Base-by-base conservation (phyloP, 768 basidiomycete species). In the Podaxis carcinomalis region DNA sequence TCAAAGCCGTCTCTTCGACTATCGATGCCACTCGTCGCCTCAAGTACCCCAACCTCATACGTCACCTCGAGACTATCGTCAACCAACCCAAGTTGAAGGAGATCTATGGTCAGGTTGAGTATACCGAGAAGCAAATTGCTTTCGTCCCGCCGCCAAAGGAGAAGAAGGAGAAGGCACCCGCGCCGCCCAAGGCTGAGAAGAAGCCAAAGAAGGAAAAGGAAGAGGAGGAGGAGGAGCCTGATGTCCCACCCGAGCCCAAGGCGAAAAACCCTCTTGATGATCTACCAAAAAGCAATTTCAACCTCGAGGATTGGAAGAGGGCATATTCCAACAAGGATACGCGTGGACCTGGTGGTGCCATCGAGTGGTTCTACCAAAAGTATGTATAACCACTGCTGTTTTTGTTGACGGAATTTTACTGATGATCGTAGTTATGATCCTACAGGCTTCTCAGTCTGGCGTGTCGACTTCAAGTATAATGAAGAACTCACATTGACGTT, bases 321-420 rank as follows among this genome's bases (percentile, higher is more conserved):
- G 89, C 91, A 47, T 99, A 98, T 82, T 97, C 95, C 69, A 98
- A 98, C 89, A 88, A 89, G 74, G 95, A 98, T n/a, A 98, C 95
- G 40, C 87, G 91, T 57, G 93, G 91, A 39, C 66, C 89, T 16
- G 86, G 75, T 47, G 95, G 92, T 64, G 74, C 93, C 54, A 68
- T 99, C 40, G 93, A 97, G 74, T 98, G 96, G 97, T 89, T 99
- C 85, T 95, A 97, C 80, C 73, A 93, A 74, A 88, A 97, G 93
- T 95, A 67, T 59, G 90, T 78, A 16, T 6, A 37, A 39, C 6
- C 14, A 28, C 11, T 36, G n/a, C 27, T n/a, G 25, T 11, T 5
- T 58, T 21, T 46, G 54, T 57, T 59, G 23, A 53, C 44, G 16
- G 27, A 50, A 32, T 6, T 50, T 10, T 56, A 44, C 54, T 23